These are phyloP conservation scores for Triticum monococcum DNA, from an alignment of 176 grass and related monocot genomes.

Conservation along the genomic window DNA sequence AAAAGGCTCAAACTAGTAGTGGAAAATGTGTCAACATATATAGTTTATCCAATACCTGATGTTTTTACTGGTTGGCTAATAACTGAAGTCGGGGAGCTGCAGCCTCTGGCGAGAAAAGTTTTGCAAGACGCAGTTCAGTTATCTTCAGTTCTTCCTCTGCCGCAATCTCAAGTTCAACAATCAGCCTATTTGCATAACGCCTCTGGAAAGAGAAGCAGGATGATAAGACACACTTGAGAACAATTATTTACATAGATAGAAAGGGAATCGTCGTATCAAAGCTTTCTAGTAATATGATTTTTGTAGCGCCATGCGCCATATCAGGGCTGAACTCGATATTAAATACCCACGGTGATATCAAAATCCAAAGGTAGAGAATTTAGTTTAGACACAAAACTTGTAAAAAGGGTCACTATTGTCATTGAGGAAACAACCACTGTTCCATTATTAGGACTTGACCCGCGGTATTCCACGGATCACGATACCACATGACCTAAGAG, in stretches of 20 bases:
- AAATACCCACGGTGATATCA: neutral
- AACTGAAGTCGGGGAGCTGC: slow-evolving; percentile 12
- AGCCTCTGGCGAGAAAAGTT: slow-evolving; percentile 55
- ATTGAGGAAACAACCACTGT: neutral
- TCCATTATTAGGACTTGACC: neutral
- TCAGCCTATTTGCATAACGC: slow-evolving; percentile 80
- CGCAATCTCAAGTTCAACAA: slow-evolving; percentile 80
- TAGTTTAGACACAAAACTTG: neutral
- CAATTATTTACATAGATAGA: neutral
- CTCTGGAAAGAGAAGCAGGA: slow-evolving; percentile 47
- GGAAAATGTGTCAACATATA: neutral
- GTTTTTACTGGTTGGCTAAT: slow-evolving; percentile 37
- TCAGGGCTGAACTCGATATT: slow-evolving; percentile 1
- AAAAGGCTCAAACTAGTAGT: neutral
- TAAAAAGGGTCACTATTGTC: neutral
- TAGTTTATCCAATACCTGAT: slow-evolving; percentile 45
- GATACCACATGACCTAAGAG: neutral
- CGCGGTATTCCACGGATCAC: neutral
- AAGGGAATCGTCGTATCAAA: neutral
- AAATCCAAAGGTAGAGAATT: neutral
- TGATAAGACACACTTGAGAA: neutral
- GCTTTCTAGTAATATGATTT: slow-evolving; percentile 6
- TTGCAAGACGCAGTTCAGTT: slow-evolving; percentile 73
- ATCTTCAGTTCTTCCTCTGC: slow-evolving; percentile 90
- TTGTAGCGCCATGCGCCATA: neutral